Base-by-base conservation (phyloP, 805 yeast genomes). In the Hanseniaspora mollemarum region DNA sequence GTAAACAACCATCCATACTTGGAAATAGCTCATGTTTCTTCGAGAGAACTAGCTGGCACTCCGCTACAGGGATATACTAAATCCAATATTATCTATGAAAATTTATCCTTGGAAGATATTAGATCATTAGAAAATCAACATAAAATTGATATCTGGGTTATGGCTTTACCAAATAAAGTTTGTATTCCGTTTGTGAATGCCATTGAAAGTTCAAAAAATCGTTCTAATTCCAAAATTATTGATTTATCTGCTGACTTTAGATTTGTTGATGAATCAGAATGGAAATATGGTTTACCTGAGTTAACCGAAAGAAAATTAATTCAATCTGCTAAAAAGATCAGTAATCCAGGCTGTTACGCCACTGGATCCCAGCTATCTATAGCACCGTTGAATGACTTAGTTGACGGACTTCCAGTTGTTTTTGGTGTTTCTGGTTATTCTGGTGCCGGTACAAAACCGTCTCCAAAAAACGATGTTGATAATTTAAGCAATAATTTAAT, bases 261-360 rank as follows among this genome's bases (percentile, higher is more conserved):
- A 67, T 92, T 92, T 64, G 97, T 90, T 25, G 22, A 39, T 25
- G 77, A 80, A 15, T 75, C 88, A 49, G 80, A 81, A 59, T 92
- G 99, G 98, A 71, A 74, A 4, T 92, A 92, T 64, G 99, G 99
- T 43, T 76, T 92, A 59, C 99, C 99, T 8, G 99, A 92, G 69
- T 74, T 92, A 60, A 79, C 77, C 52, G 74, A 78, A 57, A 79
- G 98, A 64, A 62, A 69, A 9, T 62, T 62, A 10, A 83, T 92
- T 59, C 76, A 83, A 33, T 62, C 70, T 13, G 90, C 97, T 18
- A 73, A 75, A 60, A 85, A 83, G 64, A 84, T 92, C 55, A 81
- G 96, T 4, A 92, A 92, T 69, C 99, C 99, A 2, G 99, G 98
- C 43, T 92, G 99, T 72, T 92, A 88, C 65, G 96, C 98, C n/a